These are phyloP conservation scores for Anthracocystis panici-leucophaei DNA, from an alignment of 1,284 basidiomycete species.

Conservation along the genomic window DNA sequence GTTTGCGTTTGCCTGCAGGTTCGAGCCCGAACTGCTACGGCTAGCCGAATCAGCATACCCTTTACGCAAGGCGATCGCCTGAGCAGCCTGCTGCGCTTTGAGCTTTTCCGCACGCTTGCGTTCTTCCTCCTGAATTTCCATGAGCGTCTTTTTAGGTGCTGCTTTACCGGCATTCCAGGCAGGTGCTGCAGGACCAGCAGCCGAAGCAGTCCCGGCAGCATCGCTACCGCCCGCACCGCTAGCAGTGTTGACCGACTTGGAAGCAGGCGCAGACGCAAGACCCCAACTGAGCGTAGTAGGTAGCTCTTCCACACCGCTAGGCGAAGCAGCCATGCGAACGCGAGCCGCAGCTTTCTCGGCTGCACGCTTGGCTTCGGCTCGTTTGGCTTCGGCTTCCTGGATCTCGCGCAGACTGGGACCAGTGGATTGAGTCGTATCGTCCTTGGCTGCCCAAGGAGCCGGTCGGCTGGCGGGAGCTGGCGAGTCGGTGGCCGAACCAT, in stretches of 20 bases:
- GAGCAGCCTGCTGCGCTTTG: constrained; percentile 75
- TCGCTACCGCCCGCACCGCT: constrained; percentile 75
- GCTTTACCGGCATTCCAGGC: constrained; percentile 55
- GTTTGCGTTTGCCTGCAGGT: constrained; percentile 21
- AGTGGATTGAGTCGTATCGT: constrained; percentile 32
- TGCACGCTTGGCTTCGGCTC: constrained; percentile 77
- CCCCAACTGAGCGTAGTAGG: constrained; percentile 71
- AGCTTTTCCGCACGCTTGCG: constrained; percentile 71
- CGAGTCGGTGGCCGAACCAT: constrained; percentile 21
- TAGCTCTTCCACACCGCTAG: constrained; percentile 61
- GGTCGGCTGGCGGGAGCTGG: constrained; percentile 46
- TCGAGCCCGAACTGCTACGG: constrained; percentile 17
- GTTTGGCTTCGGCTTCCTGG: constrained; percentile 90
- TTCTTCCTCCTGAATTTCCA: constrained; percentile 98
- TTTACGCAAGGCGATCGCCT: constrained; percentile 71
- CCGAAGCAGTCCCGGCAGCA: constrained; percentile 76
- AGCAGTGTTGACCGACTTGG: constrained; percentile 64
- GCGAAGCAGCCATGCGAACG: constrained; percentile 59
- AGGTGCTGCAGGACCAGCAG: constrained; percentile 71
- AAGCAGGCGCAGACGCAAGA: constrained; percentile 68
- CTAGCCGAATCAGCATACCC: constrained; percentile 80
- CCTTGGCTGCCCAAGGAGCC: constrained; percentile 66
- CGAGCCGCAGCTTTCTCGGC: constrained; percentile 59
- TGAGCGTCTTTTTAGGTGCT: constrained; percentile 88
- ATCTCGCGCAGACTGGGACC: constrained; percentile 85